A percentile compares a stretch with the other conserved stretches of the same genome.
Evolutionary conservation across 1,284 basidiomycete species (phyloP).

Genomic region (Naganishia liquefaciens): DNA sequence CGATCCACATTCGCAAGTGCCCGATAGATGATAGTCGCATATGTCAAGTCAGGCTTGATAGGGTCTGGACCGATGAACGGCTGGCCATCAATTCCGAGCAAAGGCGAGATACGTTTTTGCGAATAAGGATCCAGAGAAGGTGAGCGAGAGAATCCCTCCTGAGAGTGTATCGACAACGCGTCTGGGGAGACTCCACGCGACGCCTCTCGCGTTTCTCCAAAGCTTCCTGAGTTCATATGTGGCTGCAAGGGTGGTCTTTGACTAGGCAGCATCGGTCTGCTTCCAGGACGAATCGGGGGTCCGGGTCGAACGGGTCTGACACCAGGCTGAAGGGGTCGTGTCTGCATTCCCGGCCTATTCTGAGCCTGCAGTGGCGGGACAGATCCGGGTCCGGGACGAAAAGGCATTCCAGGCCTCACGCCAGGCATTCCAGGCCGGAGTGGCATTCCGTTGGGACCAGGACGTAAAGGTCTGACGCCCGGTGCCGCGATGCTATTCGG

Average conservation of each 20-base stretch:
- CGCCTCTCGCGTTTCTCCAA: constrained; percentile 3
- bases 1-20: constrained; percentile 52
- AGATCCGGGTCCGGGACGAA: constrained; percentile 22
- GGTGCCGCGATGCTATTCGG: constrained; percentile 4
- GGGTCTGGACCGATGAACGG: constrained; percentile 53
- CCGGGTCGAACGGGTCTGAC: constrained; percentile 19
- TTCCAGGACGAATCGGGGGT: background rate
- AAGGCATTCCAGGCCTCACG: constrained; percentile 12
- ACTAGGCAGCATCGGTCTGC: background rate
- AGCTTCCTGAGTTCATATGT: constrained; percentile 19
- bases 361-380: constrained; percentile 18
- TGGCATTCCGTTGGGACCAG: constrained; percentile 20
- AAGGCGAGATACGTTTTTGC: constrained; percentile 50
- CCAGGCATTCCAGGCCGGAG: constrained; percentile 27
- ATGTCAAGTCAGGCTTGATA: constrained; percentile 52
- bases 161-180: constrained; percentile 1
- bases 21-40: constrained; percentile 53
- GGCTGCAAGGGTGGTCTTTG: constrained; percentile 24
- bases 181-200: constrained; percentile 12
- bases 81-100: constrained; percentile 51
- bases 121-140: constrained; percentile 51
- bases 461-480: constrained; percentile 25
- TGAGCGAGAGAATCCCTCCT: constrained; percentile 13
- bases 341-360: constrained; percentile 11
- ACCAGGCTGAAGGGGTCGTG: constrained; percentile 13